phyloP scores from a whole-genome alignment of 257 asterid species.

The Penstemon barbatus region DNA sequence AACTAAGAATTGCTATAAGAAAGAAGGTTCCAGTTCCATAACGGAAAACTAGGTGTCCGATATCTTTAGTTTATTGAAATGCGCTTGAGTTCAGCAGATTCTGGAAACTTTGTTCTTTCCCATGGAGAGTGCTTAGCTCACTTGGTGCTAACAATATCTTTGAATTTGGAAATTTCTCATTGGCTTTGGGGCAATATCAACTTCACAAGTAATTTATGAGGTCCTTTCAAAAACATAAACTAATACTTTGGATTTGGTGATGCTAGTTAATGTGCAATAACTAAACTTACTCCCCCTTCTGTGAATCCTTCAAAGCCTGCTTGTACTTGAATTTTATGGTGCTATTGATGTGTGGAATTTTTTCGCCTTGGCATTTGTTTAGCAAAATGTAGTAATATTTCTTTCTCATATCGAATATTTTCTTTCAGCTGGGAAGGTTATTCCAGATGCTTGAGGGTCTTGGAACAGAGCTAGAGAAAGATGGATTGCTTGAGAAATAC shows the following conservation, averaged over 20 bases:
- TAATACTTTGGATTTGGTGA: not conserved
- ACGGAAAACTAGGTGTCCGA: too few species aligned
- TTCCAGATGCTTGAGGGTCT: slow-evolving; percentile 95
- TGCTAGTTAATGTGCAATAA: not conserved
- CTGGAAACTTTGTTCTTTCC: not conserved
- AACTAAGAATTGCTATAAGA: too few species aligned
- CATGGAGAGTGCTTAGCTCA: not conserved
- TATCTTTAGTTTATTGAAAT: too few species aligned
- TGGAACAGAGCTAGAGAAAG: slow-evolving; percentile 72
- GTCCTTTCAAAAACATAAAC: not conserved
- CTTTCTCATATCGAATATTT: not conserved
- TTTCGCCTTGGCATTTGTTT: not conserved
- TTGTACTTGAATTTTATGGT: not conserved
- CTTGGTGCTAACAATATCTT: not conserved
- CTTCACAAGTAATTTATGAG: not conserved
- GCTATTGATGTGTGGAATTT: not conserved
- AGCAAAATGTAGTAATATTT: not conserved
- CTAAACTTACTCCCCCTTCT: not conserved
- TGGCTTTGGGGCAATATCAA: not conserved
- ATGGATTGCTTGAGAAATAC: slow-evolving; percentile 70
- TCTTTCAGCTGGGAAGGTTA: slow-evolving; percentile 71
- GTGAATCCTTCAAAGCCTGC: not conserved
- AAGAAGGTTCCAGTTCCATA: too few species aligned
- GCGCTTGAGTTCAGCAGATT: not conserved
- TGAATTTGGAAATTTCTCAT: not conserved